Evolutionary conservation across 1,139 yeast genomes (phyloP), one percentile per base, ranked within the genome.

Genomic region (Pneumocystis murina): DNA sequence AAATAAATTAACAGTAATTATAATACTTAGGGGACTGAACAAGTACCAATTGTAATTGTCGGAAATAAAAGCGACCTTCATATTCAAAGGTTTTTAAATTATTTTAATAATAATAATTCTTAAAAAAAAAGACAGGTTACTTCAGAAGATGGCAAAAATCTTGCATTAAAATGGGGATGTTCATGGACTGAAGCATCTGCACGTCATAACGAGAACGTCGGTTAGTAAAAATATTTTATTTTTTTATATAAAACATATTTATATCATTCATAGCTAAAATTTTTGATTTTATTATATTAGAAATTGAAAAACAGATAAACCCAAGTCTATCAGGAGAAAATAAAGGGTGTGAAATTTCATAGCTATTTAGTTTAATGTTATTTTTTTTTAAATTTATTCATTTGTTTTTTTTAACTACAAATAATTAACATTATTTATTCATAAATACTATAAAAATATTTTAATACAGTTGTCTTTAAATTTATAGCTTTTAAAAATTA

Each of bases 171-270:
- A 68, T 83, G 86, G 65, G 75, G 75, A 20, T 82, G 89, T 67
- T 82, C 84, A 24, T 88, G 86, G 73, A 79, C 86, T 63, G 97
- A 90, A 75, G 86, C 95, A 58, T 83, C 90, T 59, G 96, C 94
- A n/a, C 84, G 87, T 70, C 82, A 81, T 67, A 83, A 86, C 71
- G 77, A 80, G 67, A 87, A 88, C 73, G 81, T 89, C 57, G 80
- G 79, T 63, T 59, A 40, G 60, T 38, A 30, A 38, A 24, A 33
- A 20, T 48, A 43, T 24, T 24, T 48, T 48, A 24, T 48, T 48
- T 24, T 41, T 41, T 41, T 17, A 3, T 41, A 2, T 20, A 62
- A 16, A 7, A 61, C 20, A 30, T 33, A n/a, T 17, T 61, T 17
- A 33, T 17, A 14, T 16, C 20, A n/a, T 63, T 16, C 62, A 41